Conservation (phyloP, 192 early-diverging fungal species). For the Glomus cerebriforme region DNA sequence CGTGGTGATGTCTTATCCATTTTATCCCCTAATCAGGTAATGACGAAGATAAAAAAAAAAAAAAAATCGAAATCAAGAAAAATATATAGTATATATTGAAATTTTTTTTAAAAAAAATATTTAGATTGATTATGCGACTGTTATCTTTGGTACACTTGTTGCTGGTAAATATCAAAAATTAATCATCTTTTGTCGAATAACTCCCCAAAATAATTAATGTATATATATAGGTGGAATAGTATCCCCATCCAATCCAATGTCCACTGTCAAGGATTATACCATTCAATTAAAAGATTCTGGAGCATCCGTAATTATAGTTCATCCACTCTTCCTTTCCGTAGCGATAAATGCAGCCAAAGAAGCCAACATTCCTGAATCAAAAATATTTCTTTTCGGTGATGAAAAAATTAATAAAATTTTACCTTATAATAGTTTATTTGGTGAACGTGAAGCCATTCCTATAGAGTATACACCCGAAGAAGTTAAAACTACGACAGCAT, state of each 20-base stretch:
- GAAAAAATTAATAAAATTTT: constrained; percentile 37
- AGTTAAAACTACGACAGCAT: constrained; percentile 43
- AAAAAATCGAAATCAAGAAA: too few species aligned
- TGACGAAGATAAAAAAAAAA: background rate
- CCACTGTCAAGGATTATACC: constrained; percentile 73
- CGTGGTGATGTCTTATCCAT: constrained; percentile 74
- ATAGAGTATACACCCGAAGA: constrained; percentile 34
- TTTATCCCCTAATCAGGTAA: constrained; percentile 69
- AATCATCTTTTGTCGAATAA: background rate
- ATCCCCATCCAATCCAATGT: constrained; percentile 79
- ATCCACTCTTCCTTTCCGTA: constrained; percentile 34
- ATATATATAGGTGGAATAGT: constrained; percentile 60
- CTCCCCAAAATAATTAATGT: background rate
- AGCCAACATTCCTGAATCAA: constrained; percentile 35
- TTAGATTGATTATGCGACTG: constrained; percentile 40
- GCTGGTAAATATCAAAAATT: constrained; percentile 31
- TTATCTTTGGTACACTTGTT: constrained; percentile 42
- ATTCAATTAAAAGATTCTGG: constrained; percentile 71
- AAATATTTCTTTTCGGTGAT: constrained; percentile 52
- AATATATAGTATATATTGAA: too few species aligned
- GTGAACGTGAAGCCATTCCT: constrained; percentile 31
- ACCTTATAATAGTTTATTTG: constrained; percentile 40
- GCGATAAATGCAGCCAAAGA: constrained; percentile 42
- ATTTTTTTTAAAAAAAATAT: background rate
- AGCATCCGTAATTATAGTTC: constrained; percentile 67